phyloP scores from a whole-genome alignment of 169 alveolate species.

The Cryptosporidium ubiquitum region DNA sequence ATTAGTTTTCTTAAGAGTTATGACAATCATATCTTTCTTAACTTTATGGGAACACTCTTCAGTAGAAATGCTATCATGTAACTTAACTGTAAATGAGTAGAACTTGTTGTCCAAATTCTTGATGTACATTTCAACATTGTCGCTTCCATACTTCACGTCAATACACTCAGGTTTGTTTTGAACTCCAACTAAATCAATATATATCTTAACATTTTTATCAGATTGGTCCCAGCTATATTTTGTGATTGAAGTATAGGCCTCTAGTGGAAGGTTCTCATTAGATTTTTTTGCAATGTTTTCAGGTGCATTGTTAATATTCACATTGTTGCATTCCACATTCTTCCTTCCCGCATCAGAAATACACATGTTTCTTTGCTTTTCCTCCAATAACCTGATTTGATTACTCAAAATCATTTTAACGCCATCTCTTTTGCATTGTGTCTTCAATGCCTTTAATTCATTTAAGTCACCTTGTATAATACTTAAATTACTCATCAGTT shows the following conservation, averaged over 20 bases:
- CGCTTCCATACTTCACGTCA: slow-evolving; percentile 14
- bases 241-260: slow-evolving; percentile 75
- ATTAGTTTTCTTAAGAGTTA: slow-evolving; percentile 17
- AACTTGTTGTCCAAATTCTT: slow-evolving; percentile 37
- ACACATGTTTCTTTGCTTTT: slow-evolving; percentile 54
- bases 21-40: slow-evolving; percentile 49
- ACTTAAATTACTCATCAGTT: slow-evolving; percentile 46
- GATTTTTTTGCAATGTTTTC: not conserved
- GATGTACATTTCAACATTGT: slow-evolving; percentile 35
- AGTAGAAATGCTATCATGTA: slow-evolving; percentile 8
- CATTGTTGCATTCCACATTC: not conserved
- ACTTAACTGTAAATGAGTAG: slow-evolving; percentile 37
- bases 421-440: slow-evolving; percentile 51
- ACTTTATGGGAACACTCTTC: slow-evolving; percentile 29
- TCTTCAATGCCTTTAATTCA: slow-evolving; percentile 43
- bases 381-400: slow-evolving; percentile 37
- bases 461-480: slow-evolving; percentile 54
- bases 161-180: slow-evolving; percentile 38
- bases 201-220: slow-evolving; percentile 71
- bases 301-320: not conserved
- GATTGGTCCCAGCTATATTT: slow-evolving; percentile 78
- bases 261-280: slow-evolving; percentile 15
- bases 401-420: slow-evolving; percentile 49
- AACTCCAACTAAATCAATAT: slow-evolving; percentile 49
- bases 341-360: slow-evolving; percentile 38